These are phyloP conservation scores for Diatrype stigma DNA, from an alignment of 2,329 filamentous ascomycete genomes.

Conservation along the genomic window DNA sequence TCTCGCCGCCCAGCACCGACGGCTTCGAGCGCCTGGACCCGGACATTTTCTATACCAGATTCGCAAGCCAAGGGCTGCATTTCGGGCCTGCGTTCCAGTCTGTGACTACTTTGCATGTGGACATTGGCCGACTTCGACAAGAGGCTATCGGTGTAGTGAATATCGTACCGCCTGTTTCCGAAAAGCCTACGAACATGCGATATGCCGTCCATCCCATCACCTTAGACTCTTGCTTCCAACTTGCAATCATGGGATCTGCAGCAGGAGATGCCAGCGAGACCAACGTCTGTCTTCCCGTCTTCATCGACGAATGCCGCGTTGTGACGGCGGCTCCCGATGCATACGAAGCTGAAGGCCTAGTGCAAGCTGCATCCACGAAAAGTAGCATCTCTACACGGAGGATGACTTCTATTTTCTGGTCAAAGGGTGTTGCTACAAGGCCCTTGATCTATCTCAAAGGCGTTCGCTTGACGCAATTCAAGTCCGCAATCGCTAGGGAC, in stretches of 20 bases:
- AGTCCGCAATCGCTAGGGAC: neutral
- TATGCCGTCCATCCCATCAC: neutral
- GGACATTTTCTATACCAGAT: conserved; percentile 9
- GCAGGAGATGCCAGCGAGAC: neutral
- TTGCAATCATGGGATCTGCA: neutral
- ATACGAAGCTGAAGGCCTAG: too few relatives aligned
- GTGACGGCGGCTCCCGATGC: too few relatives aligned
- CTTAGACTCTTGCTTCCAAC: neutral
- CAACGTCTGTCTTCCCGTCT: neutral
- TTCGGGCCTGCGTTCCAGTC: neutral
- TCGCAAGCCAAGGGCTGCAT: conserved; percentile 6
- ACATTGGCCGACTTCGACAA: neutral
- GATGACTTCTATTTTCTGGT: too few relatives aligned
- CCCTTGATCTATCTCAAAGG: neutral
- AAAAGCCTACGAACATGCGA: neutral
- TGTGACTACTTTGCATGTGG: neutral
- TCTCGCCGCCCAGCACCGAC: too few relatives aligned
- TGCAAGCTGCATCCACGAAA: neutral
- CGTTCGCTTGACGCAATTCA: neutral
- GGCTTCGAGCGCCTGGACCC: too few relatives aligned
- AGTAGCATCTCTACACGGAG: neutral
- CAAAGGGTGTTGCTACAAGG: neutral
- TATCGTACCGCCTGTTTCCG: neutral
- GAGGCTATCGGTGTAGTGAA: neutral
- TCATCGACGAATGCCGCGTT: neutral